Conservation (phyloP, 257 asterid species). For the Apocynum venetum region DNA sequence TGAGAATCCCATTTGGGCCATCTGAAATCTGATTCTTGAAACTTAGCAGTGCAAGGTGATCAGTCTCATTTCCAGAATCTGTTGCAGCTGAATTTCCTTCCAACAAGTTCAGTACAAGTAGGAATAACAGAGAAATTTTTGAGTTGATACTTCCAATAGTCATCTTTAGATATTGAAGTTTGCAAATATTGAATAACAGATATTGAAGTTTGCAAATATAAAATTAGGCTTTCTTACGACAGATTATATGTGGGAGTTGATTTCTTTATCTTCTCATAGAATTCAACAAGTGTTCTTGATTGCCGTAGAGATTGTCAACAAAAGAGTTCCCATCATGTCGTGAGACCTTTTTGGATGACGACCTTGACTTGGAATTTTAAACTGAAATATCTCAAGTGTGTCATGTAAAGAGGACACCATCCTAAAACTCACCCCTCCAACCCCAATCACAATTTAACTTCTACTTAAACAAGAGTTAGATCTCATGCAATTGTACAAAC, state of each 20-base stretch:
- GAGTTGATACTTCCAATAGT: not conserved
- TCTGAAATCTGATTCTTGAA: conserved; percentile 19
- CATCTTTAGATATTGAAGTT: not conserved
- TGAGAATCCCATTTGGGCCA: conserved; percentile 18
- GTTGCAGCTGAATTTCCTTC: conserved; percentile 7
- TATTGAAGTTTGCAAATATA: not conserved
- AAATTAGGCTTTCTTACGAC: not conserved
- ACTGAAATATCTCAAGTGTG: too few species aligned
- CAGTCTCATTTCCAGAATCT: conserved; percentile 8
- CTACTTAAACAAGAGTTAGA: too few species aligned
- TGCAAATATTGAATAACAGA: not conserved
- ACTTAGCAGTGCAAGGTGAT: conserved; percentile 3
- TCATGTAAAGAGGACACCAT: too few species aligned
- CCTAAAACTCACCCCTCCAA: too few species aligned
- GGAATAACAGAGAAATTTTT: conserved; percentile 1
- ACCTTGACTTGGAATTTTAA: too few species aligned
- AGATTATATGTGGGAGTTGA: not conserved
- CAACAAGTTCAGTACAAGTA: not conserved
- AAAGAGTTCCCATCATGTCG: too few species aligned
- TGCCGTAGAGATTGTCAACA: too few species aligned
- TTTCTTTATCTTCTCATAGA: too few species aligned
- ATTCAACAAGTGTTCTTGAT: too few species aligned
- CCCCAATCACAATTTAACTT: too few species aligned
- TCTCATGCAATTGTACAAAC: too few species aligned
- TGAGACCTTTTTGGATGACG: too few species aligned